Evolutionary conservation across 1,139 yeast genomes (phyloP), one percentile per base, ranked within the genome.

Genomic region (Hemisphaericaspora lyxosophila): DNA sequence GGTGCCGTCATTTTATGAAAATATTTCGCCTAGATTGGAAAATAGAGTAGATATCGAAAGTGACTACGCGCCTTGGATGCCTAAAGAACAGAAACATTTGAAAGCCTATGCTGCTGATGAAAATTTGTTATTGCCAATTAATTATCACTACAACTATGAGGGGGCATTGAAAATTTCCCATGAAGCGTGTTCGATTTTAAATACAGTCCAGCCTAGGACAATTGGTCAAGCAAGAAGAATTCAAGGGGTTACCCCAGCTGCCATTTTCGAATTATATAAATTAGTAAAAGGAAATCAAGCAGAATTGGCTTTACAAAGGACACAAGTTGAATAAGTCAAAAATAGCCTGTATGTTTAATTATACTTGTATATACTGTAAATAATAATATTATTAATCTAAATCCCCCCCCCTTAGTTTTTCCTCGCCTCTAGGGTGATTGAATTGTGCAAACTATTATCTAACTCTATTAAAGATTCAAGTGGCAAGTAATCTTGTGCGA

Each of bases 221-320:
- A 78, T 92, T 35, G 97, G 97, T 0, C 97, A 92, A 57, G 97
- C 97, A 0, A 74, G 96, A 54, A 73, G 97, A 49, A 85, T 90
- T 13, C 95, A 92, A 54, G 97, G 98, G 0, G 82, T 92, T 1
- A 92, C 97, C 0, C 96, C 97, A 0, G 87, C 89, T 2, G 84
- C 90, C 0, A 66, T 83, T 3, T 83, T 83, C 50, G 89, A 83
- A 49, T 67, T 85, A 29, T 83, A 78, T 47, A 70, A 67, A 43
- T 53, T 72, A 38, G 74, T 70, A 4, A 62, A 56, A 40, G 59
- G 61, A 7, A 54, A 50, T 17, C 71, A 64, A 44, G 41, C 42
- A 9, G 48, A 47, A n/a, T 38, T 50, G n/a, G 36, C 35, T 5
- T 16, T 31, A 31, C 24, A 34, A n/a, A 17, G 18, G 14, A 15